These are phyloP conservation scores for Mycena pura DNA, from an alignment of 768 basidiomycete species.

Conservation along the genomic window DNA sequence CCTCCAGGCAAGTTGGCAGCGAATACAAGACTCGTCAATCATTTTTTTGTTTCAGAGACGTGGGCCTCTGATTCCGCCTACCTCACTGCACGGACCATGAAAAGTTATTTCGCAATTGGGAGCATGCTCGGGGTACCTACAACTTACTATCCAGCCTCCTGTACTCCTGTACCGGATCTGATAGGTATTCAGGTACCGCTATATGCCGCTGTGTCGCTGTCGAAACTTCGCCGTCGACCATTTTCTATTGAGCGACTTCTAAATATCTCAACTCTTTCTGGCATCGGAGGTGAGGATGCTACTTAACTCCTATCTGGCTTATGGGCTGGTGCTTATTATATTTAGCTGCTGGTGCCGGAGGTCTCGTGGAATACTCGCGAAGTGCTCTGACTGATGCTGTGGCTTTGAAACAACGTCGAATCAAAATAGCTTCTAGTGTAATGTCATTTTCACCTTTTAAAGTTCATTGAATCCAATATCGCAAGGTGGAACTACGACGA, in stretches of 20 bases:
- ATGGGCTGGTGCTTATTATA: neutral
- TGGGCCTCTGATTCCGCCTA: constrained; percentile 17
- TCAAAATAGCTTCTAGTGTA: constrained; percentile 16
- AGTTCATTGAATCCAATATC: neutral
- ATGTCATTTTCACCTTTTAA: neutral
- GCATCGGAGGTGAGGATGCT: constrained; percentile 1
- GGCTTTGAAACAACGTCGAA: constrained; percentile 13
- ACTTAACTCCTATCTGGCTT: neutral
- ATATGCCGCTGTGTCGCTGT: constrained; percentile 1
- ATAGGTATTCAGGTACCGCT: constrained; percentile 4
- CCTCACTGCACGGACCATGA: constrained; percentile 5
- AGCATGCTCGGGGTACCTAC: constrained; percentile 4
- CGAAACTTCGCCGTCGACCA: neutral
- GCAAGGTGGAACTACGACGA: constrained; percentile 37
- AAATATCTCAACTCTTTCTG: constrained; percentile 19
- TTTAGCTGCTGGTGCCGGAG: constrained; percentile 6
- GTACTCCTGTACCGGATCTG: neutral
- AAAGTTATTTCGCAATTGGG: constrained; percentile 7
- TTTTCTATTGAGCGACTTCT: constrained; percentile 22
- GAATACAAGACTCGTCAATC: neutral
- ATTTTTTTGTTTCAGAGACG: neutral
- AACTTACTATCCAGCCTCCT: too few species aligned
- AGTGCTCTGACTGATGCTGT: constrained; percentile 15
- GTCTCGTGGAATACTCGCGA: constrained; percentile 4
- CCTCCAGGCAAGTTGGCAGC: constrained; percentile 5